Base-by-base conservation (phyloP, 805 yeast species). In the Saccharomycodes ludwigii region DNA sequence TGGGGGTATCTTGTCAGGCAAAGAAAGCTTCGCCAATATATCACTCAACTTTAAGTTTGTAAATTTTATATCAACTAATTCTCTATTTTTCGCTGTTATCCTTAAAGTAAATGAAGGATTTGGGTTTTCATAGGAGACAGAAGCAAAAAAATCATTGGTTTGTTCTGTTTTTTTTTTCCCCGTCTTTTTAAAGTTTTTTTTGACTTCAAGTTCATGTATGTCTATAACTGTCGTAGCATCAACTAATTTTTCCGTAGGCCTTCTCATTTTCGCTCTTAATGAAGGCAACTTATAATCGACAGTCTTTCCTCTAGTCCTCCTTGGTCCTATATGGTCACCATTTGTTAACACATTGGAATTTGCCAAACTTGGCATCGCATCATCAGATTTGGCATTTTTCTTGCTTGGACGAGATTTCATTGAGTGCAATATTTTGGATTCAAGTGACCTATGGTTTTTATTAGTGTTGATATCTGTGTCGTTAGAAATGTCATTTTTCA, bases 221-320 rank as follows among this genome's bases (percentile, higher is more conserved):
- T 54, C 48, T 3, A 47, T 44, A 18, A 50, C 40, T 3, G 63
- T 59, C 1, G 76, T 71, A 1, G 85, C 85, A 49, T 73, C 81
- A 3, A 71, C 71, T 27, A 74, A 56, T 39, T 65, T 63, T 19
- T 60, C 76, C 0, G 74, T 61, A 21, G 71, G 73, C 40, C 88
- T 63, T 46, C 93, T 66, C 76, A 77, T 65, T 47, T 79, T 80
- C 11, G 66, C 68, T 24, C 79, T 60, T 32, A 78, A 51, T 1
- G 86, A 73, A 1, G 85, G 84, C 21, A 73, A 61, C 13, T 73
- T 72, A 43, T 82, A 82, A 48, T 73, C 71, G 5, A 82, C 71
- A 8, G 67, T 64, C 36, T 67, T 71, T 4, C 73, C 66, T 15
- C 73, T 57, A 16, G 83, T 61, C 35, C 73, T 53, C 30, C 77